These are phyloP conservation scores for Encephalitozoon cuniculi DNA, from an alignment of 371 early-diverging fungal species.

Conservation along the genomic window DNA sequence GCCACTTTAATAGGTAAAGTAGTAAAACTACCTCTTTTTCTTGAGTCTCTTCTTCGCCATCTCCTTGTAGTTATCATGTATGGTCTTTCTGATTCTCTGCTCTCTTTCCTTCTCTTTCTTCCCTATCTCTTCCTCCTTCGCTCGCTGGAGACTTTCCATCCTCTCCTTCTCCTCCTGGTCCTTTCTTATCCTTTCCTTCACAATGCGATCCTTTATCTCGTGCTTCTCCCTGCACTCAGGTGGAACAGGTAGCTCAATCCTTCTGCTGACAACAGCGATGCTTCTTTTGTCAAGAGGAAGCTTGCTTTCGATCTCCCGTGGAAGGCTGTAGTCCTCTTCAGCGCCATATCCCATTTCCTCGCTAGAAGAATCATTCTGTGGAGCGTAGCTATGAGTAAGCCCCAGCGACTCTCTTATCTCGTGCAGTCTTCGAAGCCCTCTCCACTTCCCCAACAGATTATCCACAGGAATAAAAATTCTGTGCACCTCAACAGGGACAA, in stretches of 20 bases:
- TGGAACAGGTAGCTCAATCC: conserved; percentile 42
- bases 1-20: conserved; percentile 9
- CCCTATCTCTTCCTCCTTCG: conserved; percentile 11
- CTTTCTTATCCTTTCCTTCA: conserved; percentile 12
- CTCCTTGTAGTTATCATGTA: conserved; percentile 16
- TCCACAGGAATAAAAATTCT: conserved; percentile 77
- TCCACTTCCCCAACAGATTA: conserved; percentile 66
- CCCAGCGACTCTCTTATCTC: conserved; percentile 70
- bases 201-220: neutral
- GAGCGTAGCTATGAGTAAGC: conserved; percentile 61
- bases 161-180: conserved; percentile 35
- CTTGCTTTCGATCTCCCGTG: conserved; percentile 14
- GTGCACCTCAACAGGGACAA: conserved; percentile 82
- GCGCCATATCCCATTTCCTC: conserved; percentile 68
- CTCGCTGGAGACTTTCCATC: neutral
- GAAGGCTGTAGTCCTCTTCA: conserved; percentile 27
- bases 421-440: conserved; percentile 76
- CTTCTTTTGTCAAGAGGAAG: conserved; percentile 35
- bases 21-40: neutral
- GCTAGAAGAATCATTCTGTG: conserved; percentile 77
- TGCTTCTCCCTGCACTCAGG: conserved; percentile 26
- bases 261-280: conserved; percentile 18
- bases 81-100: conserved; percentile 13
- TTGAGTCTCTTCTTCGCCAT: neutral
- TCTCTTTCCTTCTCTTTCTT: conserved; percentile 34